Base-by-base conservation (phyloP, 768 basidiomycete genomes). In the Collybia mongolica region DNA sequence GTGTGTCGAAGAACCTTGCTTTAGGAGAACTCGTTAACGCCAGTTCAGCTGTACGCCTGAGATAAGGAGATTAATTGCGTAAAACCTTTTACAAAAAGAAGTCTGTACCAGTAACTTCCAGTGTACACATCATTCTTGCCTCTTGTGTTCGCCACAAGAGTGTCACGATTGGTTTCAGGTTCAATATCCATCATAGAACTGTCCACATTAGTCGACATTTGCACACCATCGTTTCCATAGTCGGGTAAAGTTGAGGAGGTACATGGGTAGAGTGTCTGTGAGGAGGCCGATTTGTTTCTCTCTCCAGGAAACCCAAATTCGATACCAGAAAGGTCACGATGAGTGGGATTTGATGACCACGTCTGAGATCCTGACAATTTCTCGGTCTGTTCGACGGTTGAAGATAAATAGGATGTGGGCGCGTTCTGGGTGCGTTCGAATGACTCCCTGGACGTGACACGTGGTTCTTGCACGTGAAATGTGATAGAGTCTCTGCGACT, bases 21-120 rank as follows among this genome's bases (percentile, higher is more conserved):
- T 49, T 48, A 43, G 51, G 37, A 12, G 50, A 14, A n/a, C 49
- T 48, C 9, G 51, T 28, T 11, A 17, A 24, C 12, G 9, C 39
- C 45, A 48, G 56, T 29, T 49, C 53, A 17, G 55, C 51, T 2
- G 58, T 55, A 14, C 57, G 53, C 57, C 57, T 58, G 40, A 41
- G 11, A 9, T 32, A 17, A 17, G n/a, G 39, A 20, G 11, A 20
- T 20, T 11, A 41, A 17, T 20, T 17, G 15, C 9, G 3, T 8
- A 24, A 8, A 11, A 41, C 11, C 11, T 2, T 20, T n/a, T 41
- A 3, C 6, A 9, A 9, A 32, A 5, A 14, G 11, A 14, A 11
- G 14, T 32, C 11, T 9, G 11, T 9, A 32, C 32, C 32, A 32
- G 32, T 32, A 32, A 12, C 32, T 32, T 12, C 32, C 32, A 32